These are phyloP conservation scores for Solanum chmielewskii DNA, from an alignment of 257 asterid genomes.

Conservation along the genomic window DNA sequence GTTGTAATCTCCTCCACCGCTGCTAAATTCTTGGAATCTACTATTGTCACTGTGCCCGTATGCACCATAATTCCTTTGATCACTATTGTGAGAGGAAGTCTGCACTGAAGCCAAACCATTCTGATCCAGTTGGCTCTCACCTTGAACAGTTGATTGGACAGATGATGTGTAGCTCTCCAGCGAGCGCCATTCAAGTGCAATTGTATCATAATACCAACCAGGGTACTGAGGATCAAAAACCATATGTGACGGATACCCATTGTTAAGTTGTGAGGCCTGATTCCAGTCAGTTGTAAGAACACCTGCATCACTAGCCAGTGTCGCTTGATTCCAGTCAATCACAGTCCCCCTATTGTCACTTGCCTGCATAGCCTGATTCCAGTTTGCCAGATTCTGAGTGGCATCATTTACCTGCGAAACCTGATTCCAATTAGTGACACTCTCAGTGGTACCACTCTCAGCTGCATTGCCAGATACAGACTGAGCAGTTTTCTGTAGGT, in stretches of 20 bases:
- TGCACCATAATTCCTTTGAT: conserved; percentile 11
- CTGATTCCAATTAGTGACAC: conserved; percentile 40
- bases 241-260: conserved; percentile 79
- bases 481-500: conserved; percentile 60
- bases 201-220: conserved; percentile 82
- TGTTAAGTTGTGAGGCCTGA: conserved; percentile 35
- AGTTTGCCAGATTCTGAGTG: conserved; percentile 20
- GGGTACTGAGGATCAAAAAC: conserved; percentile 91
- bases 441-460: conserved; percentile 37
- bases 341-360: conserved; percentile 4
- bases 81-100: conserved; percentile 22
- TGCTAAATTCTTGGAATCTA: conserved; percentile 18
- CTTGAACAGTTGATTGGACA: conserved; percentile 32
- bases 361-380: conserved; percentile 38
- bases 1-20: conserved; percentile 34
- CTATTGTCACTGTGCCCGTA: conserved; percentile 22
- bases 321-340: conserved; percentile 16
- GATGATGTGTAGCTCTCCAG: conserved; percentile 51
- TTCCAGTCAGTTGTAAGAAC: conserved; percentile 39
- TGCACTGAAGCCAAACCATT: conserved; percentile 16
- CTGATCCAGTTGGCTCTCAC: conserved; percentile 36
- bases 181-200: conserved; percentile 54
- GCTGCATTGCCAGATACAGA: conserved; percentile 40
- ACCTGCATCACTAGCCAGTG: conserved; percentile 9
- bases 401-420: conserved; percentile 24